Evolutionary conservation across 2,329 filamentous ascomycete species (phyloP).

Genomic region (Hypoxylon sp.): DNA sequence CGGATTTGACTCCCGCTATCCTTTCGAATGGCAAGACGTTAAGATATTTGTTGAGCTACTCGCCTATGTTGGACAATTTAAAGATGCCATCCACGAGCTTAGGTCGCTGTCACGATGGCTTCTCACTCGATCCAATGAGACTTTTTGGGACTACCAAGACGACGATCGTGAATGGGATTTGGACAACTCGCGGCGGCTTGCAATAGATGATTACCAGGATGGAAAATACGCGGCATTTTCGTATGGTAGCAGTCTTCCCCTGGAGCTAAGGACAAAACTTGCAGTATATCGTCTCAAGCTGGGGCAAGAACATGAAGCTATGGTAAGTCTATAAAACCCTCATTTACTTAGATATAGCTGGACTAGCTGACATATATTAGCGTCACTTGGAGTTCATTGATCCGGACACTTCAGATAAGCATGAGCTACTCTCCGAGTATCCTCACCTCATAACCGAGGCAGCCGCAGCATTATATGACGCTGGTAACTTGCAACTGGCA

Average conservation of each 20-base stretch:
- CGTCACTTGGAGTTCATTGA: constrained; percentile 75
- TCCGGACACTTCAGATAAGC: constrained; percentile 62
- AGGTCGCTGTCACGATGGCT: constrained; percentile 83
- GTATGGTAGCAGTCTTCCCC: constrained; percentile 78
- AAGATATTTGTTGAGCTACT: constrained; percentile 87
- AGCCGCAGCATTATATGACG: constrained; percentile 57
- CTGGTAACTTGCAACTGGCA: constrained; percentile 51
- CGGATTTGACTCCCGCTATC: constrained; percentile 47
- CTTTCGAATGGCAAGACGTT: constrained; percentile 79
- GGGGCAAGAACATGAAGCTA: constrained; percentile 74
- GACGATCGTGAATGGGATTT: constrained; percentile 93
- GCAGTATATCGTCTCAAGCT: constrained; percentile 82
- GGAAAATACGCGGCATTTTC: constrained; percentile 60
- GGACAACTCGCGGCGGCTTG: constrained; percentile 71
- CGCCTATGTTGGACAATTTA: constrained; percentile 68
- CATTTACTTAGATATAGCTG: constrained; percentile 24
- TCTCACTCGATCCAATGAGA: constrained; percentile 76
- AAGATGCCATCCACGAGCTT: constrained; percentile 72
- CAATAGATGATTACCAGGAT: constrained; percentile 68
- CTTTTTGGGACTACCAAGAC: constrained; percentile 76
- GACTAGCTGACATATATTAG: constrained; percentile 50
- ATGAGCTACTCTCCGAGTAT: constrained; percentile 68
- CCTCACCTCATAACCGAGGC: constrained; percentile 81
- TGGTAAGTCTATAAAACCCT: constrained; percentile 59
- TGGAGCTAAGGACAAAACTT: constrained; percentile 85